Base-by-base conservation (phyloP, 768 basidiomycete species). In the Mrakia gelida region DNA sequence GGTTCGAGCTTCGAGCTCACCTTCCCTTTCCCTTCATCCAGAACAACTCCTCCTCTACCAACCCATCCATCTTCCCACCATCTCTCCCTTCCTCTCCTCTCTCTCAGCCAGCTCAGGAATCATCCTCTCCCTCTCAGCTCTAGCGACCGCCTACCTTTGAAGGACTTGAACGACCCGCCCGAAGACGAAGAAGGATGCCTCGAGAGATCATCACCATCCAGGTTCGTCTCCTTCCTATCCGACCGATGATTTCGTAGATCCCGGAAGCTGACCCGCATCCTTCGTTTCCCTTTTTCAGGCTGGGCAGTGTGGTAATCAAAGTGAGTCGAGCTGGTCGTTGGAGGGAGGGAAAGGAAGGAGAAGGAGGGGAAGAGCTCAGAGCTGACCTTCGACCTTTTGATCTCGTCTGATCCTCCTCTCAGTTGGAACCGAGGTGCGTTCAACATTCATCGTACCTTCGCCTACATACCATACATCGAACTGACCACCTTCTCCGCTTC, bases 301-400 rank as follows among this genome's bases (percentile, higher is more conserved):
- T 16, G 94, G 94, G 81, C 94, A 96, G 88, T 94, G 92, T 76
- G 93, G 93, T 80, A 95, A 95, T 84, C 93, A 94, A 87, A 92
- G 93, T 92, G 83, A 83, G 90, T 82, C 63, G 3, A 3, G 30
- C 11, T 18, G 16, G n/a, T 34, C 75, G 6, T 0, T 26, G 54
- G 32, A 45, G 18, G 1, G 23, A 16, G 62, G 38, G 23, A 63
- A 43, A 3, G 26, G 34, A 56, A 52, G 43, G 23, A 23, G n/a
- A 13, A 16, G n/a, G 23, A n/a, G 52, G 26, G 56, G 41, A 43
- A 34, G 52, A n/a, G 32, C 54, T 63, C 38, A 26, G 38, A 32
- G 38, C 59, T 62, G 15, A 41, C 56, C 49, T 67, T 38, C n/a
- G n/a, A n/a, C n/a, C 54, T 71, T 45, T 41, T 67, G 32, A 9